phyloP scores from a whole-genome alignment of 257 asterid species.

The Solanum raphanifolium region DNA sequence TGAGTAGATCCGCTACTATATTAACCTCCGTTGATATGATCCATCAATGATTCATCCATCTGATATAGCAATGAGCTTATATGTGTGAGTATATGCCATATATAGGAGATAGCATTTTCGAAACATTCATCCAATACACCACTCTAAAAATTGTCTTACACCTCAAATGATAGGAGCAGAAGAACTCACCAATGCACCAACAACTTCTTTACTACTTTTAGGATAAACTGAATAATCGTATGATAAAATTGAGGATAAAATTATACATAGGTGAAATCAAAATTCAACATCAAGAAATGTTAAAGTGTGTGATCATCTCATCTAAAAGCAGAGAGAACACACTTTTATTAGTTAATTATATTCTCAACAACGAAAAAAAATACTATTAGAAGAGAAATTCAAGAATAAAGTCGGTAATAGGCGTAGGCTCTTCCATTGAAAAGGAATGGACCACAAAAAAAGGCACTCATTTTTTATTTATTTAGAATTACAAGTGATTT shows the following conservation, averaged over 20 bases:
- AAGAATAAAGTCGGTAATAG: background rate
- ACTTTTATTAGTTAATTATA: too few species aligned
- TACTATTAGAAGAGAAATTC: background rate
- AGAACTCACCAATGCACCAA: background rate
- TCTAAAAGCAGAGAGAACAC: rapidly evolving
- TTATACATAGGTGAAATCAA: background rate
- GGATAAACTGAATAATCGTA: background rate
- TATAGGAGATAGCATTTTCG: background rate
- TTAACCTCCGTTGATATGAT: too few species aligned
- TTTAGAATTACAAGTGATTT: background rate
- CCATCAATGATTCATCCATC: too few species aligned
- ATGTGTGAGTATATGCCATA: too few species aligned
- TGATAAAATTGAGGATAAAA: background rate
- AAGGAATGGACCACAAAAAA: background rate
- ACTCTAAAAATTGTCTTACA: background rate
- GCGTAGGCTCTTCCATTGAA: background rate
- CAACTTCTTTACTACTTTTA: background rate
- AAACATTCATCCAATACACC: background rate
- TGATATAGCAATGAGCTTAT: too few species aligned
- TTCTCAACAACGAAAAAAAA: background rate
- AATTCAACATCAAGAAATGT: background rate
- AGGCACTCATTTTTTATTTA: background rate
- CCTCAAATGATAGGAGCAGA: background rate
- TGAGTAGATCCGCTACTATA: too few species aligned
- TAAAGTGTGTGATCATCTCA: too few species aligned